phyloP scores from a whole-genome alignment of 768 basidiomycete genomes.

The Mycena capillaripes region DNA sequence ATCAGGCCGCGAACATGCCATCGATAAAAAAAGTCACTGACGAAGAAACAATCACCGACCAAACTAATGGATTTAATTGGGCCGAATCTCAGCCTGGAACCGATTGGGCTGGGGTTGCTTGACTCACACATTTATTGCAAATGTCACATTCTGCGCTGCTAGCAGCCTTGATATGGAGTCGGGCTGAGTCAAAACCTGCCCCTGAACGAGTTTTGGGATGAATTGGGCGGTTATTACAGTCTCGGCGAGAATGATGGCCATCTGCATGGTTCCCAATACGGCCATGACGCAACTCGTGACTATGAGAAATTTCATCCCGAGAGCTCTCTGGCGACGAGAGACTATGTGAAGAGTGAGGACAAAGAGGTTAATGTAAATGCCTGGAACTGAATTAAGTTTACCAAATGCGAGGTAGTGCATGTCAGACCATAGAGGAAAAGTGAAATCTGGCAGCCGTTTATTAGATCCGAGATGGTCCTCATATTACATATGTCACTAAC shows the following conservation, averaged over 20 bases:
- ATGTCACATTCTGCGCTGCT: too few relatives aligned
- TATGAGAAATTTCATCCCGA: neutral
- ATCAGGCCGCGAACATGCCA: too few relatives aligned
- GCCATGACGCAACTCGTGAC: neutral
- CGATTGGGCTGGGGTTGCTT: too few relatives aligned
- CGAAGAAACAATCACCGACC: neutral
- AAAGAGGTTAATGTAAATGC: neutral
- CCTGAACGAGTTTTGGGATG: neutral
- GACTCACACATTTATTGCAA: neutral
- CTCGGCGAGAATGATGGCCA: neutral
- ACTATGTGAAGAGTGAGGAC: neutral
- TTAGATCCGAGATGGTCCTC: too few relatives aligned
- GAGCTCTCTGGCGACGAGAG: neutral
- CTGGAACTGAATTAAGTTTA: neutral
- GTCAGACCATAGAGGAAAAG: too few relatives aligned
- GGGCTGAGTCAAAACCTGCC: neutral
- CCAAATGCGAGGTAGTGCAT: too few relatives aligned
- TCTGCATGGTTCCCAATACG: neutral
- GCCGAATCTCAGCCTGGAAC: too few relatives aligned
- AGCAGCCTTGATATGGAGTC: too few relatives aligned
- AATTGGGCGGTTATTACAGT: neutral
- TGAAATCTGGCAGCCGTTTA: too few relatives aligned
- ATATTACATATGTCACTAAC: too few relatives aligned
- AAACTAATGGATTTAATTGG: neutral
- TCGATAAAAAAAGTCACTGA: neutral